Percentiles rank a stretch among this genome's conserved stretches.
Evolutionary conservation across 176 grass and related monocot genomes (phyloP).

Genomic region (Areca catechu): DNA sequence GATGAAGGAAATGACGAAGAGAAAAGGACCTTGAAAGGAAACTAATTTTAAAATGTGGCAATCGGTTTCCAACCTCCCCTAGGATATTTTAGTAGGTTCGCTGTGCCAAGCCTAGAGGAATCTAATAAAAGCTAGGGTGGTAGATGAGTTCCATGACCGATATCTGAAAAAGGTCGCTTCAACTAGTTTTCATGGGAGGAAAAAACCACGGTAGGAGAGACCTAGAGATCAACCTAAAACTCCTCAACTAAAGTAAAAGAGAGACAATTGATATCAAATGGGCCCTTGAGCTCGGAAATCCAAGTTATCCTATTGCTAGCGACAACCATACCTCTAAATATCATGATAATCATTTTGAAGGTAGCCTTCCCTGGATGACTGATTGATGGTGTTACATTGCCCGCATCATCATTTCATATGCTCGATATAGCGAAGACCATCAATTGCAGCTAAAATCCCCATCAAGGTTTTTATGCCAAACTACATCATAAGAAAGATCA

Average conservation of each 20-base stretch:
- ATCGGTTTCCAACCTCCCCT: conserved; percentile 28
- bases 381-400: not conserved
- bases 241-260: conserved; percentile 12
- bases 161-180: conserved; percentile 18
- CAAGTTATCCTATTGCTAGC: not conserved
- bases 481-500: too few relatives aligned
- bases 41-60: conserved; percentile 40
- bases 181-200: conserved; percentile 13
- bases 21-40: conserved; percentile 42
- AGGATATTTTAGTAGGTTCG: conserved; percentile 37
- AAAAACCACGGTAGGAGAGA: conserved; percentile 21
- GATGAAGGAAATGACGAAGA: conserved; percentile 40
- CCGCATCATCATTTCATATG: too few relatives aligned
- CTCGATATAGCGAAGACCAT: too few relatives aligned
- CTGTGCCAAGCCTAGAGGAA: not conserved
- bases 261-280: not conserved
- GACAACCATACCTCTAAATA: not conserved
- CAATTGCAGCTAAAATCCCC: too few relatives aligned
- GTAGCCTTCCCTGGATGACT: not conserved
- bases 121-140: not conserved
- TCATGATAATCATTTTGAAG: conserved; percentile 3
- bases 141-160: conserved; percentile 16
- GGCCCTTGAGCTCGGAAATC: not conserved
- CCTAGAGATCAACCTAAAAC: conserved; percentile 8
- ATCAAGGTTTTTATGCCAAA: too few relatives aligned